A percentile compares a stretch with the other conserved stretches of the same genome.
These are phyloP conservation scores for Sporothrix mexicana DNA, from an alignment of 2,329 filamentous ascomycete species.

Conservation along the genomic window DNA sequence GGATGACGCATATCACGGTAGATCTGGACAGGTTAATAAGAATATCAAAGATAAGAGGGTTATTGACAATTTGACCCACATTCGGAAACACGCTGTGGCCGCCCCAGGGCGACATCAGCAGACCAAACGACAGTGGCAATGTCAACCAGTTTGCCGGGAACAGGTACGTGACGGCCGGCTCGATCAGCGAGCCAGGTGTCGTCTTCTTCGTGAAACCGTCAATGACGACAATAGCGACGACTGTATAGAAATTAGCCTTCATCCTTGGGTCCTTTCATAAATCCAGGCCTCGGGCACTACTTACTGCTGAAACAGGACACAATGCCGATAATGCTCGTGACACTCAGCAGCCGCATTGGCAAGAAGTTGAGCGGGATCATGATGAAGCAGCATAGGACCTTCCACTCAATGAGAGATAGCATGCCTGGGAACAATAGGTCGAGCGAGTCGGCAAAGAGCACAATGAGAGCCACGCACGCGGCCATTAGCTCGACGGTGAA, in stretches of 20 bases:
- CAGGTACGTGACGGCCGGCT: conserved; percentile 79
- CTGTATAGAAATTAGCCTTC: conserved; percentile 52
- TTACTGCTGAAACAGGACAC: conserved; percentile 84
- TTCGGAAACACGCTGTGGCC: conserved; percentile 80
- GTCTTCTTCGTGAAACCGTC: conserved; percentile 86
- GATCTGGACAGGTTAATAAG: conserved; percentile 49
- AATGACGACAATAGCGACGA: conserved; percentile 80
- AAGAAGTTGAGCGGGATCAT: conserved; percentile 84
- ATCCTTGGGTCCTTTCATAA: no score
- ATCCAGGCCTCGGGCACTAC: no score
- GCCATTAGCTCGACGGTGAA: conserved; percentile 88
- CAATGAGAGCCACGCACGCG: conserved; percentile 85
- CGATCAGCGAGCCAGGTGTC: conserved; percentile 78
- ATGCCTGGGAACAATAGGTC: conserved; percentile 75
- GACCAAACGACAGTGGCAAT: conserved; percentile 83
- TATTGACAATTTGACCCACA: conserved; percentile 44
- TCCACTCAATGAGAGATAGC: conserved; percentile 74
- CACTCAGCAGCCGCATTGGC: conserved; percentile 81
- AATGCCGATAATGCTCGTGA: conserved; percentile 93
- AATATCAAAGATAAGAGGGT: neutral
- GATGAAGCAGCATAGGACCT: conserved; percentile 78
- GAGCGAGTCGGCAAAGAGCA: conserved; percentile 92
- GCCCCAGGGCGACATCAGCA: conserved; percentile 79
- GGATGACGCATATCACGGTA: conserved; percentile 73
- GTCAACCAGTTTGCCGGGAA: conserved; percentile 88